Percentiles rank a stretch among this genome's conserved stretches.
These are phyloP conservation scores for Cryptosporidium sp. DNA, from an alignment of 169 alveolate genomes.

Conservation along the genomic window DNA sequence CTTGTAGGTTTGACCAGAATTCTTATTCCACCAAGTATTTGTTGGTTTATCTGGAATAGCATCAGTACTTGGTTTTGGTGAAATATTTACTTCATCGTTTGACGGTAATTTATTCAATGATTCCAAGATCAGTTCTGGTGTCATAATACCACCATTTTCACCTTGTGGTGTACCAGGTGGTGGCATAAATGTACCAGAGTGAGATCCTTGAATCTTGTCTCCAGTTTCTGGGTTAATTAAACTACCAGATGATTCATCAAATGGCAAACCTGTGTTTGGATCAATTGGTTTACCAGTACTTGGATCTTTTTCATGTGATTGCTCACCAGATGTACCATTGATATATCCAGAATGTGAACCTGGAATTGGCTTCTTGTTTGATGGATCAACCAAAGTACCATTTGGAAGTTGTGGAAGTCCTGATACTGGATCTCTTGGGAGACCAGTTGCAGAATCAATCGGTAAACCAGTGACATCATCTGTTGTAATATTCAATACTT, in stretches of 20 bases:
- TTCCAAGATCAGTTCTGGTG: conserved; percentile 47
- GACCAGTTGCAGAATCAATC: conserved; percentile 54
- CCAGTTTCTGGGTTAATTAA: conserved; percentile 65
- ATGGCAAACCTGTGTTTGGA: conserved; percentile 74
- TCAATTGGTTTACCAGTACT: conserved; percentile 57
- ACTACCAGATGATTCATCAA: conserved; percentile 35
- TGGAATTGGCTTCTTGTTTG: conserved; percentile 58
- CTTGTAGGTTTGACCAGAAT: conserved; percentile 37
- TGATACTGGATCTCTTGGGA: conserved; percentile 71
- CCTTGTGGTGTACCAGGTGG: conserved; percentile 57
- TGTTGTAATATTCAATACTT: conserved; percentile 19
- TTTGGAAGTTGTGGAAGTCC: conserved; percentile 64
- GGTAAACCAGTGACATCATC: conserved; percentile 63
- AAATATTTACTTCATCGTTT: conserved; percentile 3
- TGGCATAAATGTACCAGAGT: conserved; percentile 75
- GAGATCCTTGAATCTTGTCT: conserved; percentile 39
- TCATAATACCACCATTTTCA: conserved; percentile 61
- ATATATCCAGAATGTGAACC: conserved; percentile 72
- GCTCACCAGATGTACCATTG: conserved; percentile 60
- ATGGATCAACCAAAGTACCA: conserved; percentile 73
- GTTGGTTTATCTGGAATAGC: conserved; percentile 57
- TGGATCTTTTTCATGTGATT: conserved; percentile 28
- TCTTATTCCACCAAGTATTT: conserved; percentile 67
- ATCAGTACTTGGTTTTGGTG: conserved; percentile 57
- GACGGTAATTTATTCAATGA: conserved; percentile 35